These are phyloP conservation scores for Lyophyllum decastes DNA, from an alignment of 768 basidiomycete species.

Conservation along the genomic window DNA sequence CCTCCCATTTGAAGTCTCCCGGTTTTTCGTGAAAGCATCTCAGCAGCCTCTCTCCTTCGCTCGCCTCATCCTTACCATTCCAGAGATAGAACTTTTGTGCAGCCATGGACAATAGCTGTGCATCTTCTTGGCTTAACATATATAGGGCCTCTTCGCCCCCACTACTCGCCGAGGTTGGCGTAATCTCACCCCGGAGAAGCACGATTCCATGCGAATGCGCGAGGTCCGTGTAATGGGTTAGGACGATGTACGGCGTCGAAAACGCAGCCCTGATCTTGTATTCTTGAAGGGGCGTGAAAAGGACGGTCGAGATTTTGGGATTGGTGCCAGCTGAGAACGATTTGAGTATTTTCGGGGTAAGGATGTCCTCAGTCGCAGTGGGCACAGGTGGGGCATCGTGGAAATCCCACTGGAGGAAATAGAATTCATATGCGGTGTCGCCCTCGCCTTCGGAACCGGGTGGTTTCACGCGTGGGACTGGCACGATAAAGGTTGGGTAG, in stretches of 20 bases:
- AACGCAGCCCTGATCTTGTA: conserved; percentile 85
- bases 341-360: conserved; percentile 33
- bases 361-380: conserved; percentile 44
- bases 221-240: conserved; percentile 93
- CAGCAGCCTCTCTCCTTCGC: conserved; percentile 53
- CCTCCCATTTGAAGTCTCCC: conserved; percentile 79
- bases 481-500: conserved; percentile 82
- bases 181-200: conserved; percentile 90
- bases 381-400: conserved; percentile 71
- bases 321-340: conserved; percentile 26
- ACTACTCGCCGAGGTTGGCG: conserved; percentile 54
- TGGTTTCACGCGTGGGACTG: conserved; percentile 59
- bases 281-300: conserved; percentile 93
- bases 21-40: conserved; percentile 78
- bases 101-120: conserved; percentile 77
- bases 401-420: conserved; percentile 89
- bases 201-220: conserved; percentile 78
- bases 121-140: conserved; percentile 77
- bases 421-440: conserved; percentile 70
- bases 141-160: conserved; percentile 43
- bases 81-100: conserved; percentile 88
- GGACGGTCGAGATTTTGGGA: conserved; percentile 69
- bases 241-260: conserved; percentile 87
- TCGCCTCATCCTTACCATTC: conserved; percentile 34
- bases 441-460: conserved; percentile 28